Conservation (phyloP, 2,329 filamentous ascomycete species). For the Aspergillus awamori region DNA sequence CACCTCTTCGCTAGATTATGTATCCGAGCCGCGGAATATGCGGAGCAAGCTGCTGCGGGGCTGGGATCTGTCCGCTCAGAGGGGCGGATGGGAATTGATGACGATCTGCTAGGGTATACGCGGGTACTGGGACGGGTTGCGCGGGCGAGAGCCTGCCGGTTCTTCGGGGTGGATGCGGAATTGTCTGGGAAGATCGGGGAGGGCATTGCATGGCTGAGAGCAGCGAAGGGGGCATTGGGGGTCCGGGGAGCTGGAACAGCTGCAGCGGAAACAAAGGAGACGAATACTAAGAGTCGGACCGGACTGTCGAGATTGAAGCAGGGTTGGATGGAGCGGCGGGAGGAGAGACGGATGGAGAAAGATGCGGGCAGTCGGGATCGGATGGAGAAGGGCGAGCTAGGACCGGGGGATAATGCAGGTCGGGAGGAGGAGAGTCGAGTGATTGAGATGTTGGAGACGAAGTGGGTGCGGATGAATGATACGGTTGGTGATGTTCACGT, state of each 20-base stretch:
- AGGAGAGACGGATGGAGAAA: constrained; percentile 78
- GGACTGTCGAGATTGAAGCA: constrained; percentile 64
- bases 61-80: constrained; percentile 43
- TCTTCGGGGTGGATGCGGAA: constrained; percentile 89
- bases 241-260: constrained; percentile 52
- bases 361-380: constrained; percentile 49
- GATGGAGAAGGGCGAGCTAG: constrained; percentile 35
- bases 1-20: constrained; percentile 87
- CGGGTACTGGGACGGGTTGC: constrained; percentile 74
- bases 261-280: constrained; percentile 49
- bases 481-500: constrained; percentile 52
- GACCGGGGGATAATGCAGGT: constrained; percentile 74
- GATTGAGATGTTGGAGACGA: constrained; percentile 80
- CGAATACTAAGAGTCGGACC: constrained; percentile 28
- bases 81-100: constrained; percentile 52
- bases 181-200: constrained; percentile 77
- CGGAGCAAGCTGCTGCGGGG: constrained; percentile 67
- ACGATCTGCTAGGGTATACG: constrained; percentile 71
- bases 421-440: constrained; percentile 82
- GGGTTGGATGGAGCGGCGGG: constrained; percentile 73
- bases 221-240: constrained; percentile 74
- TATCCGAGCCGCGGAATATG: constrained; percentile 85
- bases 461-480: constrained; percentile 93
- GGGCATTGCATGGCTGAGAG: constrained; percentile 83
- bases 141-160: constrained; percentile 82